phyloP scores from a whole-genome alignment of 257 asterid species.

The Primulina tabacum region DNA sequence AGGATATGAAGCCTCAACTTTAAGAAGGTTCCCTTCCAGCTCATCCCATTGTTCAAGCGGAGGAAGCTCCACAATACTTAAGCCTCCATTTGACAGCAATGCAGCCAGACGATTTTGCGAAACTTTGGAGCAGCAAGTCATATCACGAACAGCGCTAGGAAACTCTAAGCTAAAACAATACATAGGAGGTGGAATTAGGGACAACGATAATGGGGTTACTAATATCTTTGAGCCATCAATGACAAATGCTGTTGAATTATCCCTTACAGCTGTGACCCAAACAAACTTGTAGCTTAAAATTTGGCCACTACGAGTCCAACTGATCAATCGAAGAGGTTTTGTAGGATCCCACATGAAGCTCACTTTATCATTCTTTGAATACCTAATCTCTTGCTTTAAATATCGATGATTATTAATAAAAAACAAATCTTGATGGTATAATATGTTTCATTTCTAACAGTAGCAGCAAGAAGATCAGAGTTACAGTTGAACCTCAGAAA shows the following conservation, averaged over 20 bases:
- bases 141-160: slow-evolving; percentile 59
- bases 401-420: slow-evolving; percentile 92
- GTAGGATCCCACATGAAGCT: slow-evolving; percentile 84
- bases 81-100: slow-evolving; percentile 77
- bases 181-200: slow-evolving; percentile 95
- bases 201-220: slow-evolving; percentile 71
- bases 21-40: slow-evolving; percentile 65
- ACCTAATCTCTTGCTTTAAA: slow-evolving; percentile 82
- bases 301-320: slow-evolving; percentile 78
- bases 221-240: slow-evolving; percentile 70
- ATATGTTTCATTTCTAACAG: slow-evolving; percentile 60
- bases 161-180: slow-evolving; percentile 59
- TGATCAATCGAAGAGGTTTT: slow-evolving; percentile 58
- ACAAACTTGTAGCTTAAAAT: slow-evolving; percentile 53
- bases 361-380: slow-evolving; percentile 53
- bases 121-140: slow-evolving; percentile 39
- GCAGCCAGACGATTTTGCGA: slow-evolving; percentile 66
- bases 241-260: slow-evolving; percentile 78
- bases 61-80: slow-evolving; percentile 81
- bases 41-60: slow-evolving; percentile 80
- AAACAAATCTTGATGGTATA: slow-evolving; percentile 80
- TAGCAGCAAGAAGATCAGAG: slow-evolving; percentile 84
- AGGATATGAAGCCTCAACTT: slow-evolving; percentile 52
- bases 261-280: slow-evolving; percentile 83
- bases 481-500: slow-evolving; percentile 79